Evolutionary conservation across 1,284 basidiomycete species (phyloP), one percentile per base, ranked within the genome.

Genomic region (Paramarasmius palmivorus): DNA sequence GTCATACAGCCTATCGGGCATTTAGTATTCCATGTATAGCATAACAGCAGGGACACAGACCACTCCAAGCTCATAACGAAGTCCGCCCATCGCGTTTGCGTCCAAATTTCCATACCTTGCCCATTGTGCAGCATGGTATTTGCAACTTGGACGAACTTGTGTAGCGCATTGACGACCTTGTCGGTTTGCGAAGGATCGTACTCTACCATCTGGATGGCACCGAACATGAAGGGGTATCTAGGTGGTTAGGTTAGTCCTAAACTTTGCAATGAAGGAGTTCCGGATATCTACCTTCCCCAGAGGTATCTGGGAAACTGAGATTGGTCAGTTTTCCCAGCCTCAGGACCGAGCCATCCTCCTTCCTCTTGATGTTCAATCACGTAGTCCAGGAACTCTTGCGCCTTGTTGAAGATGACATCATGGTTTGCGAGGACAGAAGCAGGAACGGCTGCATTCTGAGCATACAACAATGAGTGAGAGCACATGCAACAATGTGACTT

Each of bases 341-440:
- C 81, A 2, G 81, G 81, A 1, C 82, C 81, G 23, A 83, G 71
- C 81, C 82, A 83, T 2, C 82, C 81, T 10, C 72, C 74, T 17
- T 72, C 71, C 57, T 82, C 80, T 61, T 83, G 81, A 55, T 81
- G 73, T 39, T 73, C 72, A 39, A 84, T 59, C 12, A 83, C 81
- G 57, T 82, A 82, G 54, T 79, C 71, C n/a, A 83, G 67, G 64
- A 83, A 83, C 38, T 72, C 68, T 32, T 73, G 73, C 0, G 78
- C 79, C 61, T 78, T 78, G 20, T 70, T 59, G 50, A 79, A 74
- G 60, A 83, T 75, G 5, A 64, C 75, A 4, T 74, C 55, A 50
- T 75, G 72, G 57, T 80, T 70, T 37, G 74, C 68, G 2, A 81
- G 70, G 12, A 82, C 65, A 19, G 75, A 79, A 54, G 76, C 75